Base-by-base conservation (phyloP, 2,329 filamentous ascomycete species). In the Grosmannia penicillata region DNA sequence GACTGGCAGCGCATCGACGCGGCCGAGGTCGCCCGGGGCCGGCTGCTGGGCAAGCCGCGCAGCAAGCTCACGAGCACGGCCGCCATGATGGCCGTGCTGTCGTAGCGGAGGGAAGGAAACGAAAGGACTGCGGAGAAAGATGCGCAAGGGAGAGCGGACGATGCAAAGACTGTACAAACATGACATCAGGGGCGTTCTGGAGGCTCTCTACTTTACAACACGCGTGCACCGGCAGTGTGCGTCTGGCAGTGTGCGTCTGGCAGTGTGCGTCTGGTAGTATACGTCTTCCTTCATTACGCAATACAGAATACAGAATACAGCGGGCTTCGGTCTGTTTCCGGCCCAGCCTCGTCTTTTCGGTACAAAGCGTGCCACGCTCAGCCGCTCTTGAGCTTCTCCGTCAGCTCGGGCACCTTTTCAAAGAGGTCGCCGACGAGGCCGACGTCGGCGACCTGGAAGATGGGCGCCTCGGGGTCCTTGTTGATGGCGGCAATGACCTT, bases 401-500 rank as follows among this genome's bases (percentile, higher is more conserved):
- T 96, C 59, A 98, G 65, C 67, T 96, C 87, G 2, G 91, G 91
- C 31, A 95, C 85, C 65, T 85, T 87, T 41, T 94, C 85, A 56
- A 96, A 96, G 51, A 98, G 62, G 65, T 98, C 91, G 29, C 87
- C 89, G 6, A 98, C 89, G 37, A 98, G 66, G 11, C 91, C 91
- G 38, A 96, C 86, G 60, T 98, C 91, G 5, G 91, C 91, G 42
- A 98, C 77, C 62, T 98, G 91, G 70, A 98, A 98, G 51, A 98
- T 98, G 23, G 91, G 91, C 41, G 91, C 91, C 60, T 98, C 91
- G 5, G 78, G 68, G 55, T 98, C 91, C 67, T 98, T 98, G 70
- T 98, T 98, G 56, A 98, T 96, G 13, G 85, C 85, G 18, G 89
- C 91, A 63, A 98, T 98, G 42, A 98, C 91, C 68, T 98, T 98